These are phyloP conservation scores for Withania somnifera DNA, from an alignment of 305 asterid genomes.

Conservation along the genomic window DNA sequence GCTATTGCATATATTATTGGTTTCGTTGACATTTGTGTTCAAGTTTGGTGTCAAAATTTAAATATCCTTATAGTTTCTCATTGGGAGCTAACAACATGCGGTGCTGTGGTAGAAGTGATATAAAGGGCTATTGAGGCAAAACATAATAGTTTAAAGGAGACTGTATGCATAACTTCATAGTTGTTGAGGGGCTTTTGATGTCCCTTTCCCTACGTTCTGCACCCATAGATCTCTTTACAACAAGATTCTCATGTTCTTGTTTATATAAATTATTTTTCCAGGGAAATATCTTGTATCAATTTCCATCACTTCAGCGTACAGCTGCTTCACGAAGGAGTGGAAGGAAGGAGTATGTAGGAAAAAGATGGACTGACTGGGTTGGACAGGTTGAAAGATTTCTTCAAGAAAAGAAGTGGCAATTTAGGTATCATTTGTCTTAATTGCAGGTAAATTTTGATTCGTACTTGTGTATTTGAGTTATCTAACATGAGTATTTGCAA, in stretches of 20 bases:
- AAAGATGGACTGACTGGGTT: constrained; percentile 56
- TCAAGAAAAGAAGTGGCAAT: constrained; percentile 69
- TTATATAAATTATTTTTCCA: constrained; percentile 12
- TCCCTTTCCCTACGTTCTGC: background rate
- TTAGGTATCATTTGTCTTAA: constrained; percentile 46
- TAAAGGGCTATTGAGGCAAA: background rate
- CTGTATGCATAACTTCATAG: background rate
- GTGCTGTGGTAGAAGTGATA: background rate
- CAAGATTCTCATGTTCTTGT: background rate
- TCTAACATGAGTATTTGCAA: constrained; percentile 5
- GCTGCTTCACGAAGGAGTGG: constrained; percentile 62
- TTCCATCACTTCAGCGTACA: constrained; percentile 96
- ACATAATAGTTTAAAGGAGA: background rate
- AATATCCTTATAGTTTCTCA: background rate
- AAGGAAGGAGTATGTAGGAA: constrained; percentile 77
- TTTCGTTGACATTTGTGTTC: background rate
- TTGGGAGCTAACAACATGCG: background rate
- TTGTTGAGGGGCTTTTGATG: constrained; percentile 5
- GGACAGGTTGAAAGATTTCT: constrained; percentile 62
- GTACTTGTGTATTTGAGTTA: background rate
- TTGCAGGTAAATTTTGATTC: background rate
- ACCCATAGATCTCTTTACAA: background rate
- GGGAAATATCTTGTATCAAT: constrained; percentile 94
- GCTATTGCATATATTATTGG: background rate
- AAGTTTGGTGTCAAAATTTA: background rate